These are phyloP conservation scores for Echria macrotheca DNA, from an alignment of 495 filamentous ascomycete genomes.

Conservation along the genomic window DNA sequence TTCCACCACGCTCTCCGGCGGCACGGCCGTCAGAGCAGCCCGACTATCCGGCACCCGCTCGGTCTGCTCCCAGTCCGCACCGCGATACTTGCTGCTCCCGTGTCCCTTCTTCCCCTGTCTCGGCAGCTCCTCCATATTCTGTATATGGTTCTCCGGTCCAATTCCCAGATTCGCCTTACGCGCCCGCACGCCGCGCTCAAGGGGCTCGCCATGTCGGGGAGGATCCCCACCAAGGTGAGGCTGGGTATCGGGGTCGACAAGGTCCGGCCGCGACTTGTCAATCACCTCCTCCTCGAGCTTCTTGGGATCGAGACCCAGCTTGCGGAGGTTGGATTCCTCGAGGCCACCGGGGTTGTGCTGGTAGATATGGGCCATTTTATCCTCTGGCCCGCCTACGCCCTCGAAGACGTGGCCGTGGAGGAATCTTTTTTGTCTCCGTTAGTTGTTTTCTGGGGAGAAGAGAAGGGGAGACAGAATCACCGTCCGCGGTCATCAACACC, in stretches of 20 bases:
- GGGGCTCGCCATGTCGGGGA: background rate
- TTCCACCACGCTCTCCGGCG: slow-evolving; percentile 7
- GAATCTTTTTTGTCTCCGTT: slow-evolving; percentile 1
- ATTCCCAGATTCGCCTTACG: slow-evolving; percentile 13
- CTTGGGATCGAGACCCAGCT: slow-evolving; percentile 10
- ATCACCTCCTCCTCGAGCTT: slow-evolving; percentile 1
- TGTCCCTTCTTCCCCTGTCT: background rate
- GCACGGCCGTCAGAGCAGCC: slow-evolving; percentile 4
- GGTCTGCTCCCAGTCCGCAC: slow-evolving; percentile 6
- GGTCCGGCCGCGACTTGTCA: slow-evolving; percentile 1
- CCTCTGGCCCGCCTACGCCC: slow-evolving; percentile 28
- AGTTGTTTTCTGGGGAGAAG: background rate
- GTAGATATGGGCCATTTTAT: slow-evolving; percentile 27
- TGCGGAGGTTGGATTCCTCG: slow-evolving; percentile 16
- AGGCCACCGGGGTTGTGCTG: slow-evolving; percentile 23
- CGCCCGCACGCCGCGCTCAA: slow-evolving; percentile 13
- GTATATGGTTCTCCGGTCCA: background rate
- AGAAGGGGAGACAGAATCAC: slow-evolving; percentile 17
- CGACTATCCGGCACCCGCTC: slow-evolving; percentile 14
- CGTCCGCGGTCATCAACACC: slow-evolving; percentile 30
- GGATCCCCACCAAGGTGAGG: background rate
- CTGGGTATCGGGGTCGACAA: slow-evolving; percentile 11
- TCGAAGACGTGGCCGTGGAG: slow-evolving; percentile 25
- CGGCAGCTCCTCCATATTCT: slow-evolving; percentile 8
- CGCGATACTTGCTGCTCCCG: slow-evolving; percentile 13